Base-by-base conservation (phyloP, 768 basidiomycete species). In the Filobasidium wieringae region DNA sequence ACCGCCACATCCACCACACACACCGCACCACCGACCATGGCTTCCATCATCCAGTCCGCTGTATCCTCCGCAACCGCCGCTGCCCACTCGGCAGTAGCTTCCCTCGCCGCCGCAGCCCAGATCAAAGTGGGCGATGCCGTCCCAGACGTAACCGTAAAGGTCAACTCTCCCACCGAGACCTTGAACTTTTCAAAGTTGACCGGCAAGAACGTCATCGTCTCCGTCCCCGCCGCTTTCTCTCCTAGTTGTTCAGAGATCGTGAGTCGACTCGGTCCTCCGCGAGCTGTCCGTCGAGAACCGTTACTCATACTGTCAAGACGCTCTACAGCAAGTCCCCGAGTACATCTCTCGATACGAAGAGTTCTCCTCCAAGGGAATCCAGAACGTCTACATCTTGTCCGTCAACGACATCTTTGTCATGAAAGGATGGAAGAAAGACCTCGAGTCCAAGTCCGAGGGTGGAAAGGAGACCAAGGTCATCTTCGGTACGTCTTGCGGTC, bases 301-400 rank as follows among this genome's bases (percentile, higher is more conserved):
- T 2, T 27, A 40, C 37, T 31, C 4, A 39, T 33, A 43, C 3
- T 9, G 27, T 32, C 7, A 24, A 9, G 19, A 26, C 9, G 22
- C 41, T 7, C 19, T 15, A 32, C 71, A 74, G 68, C 77, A 79
- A 69, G 71, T 80, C 37, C 78, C 77, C 27, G 75, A 78, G 9
- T 90, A 84, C 76, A 79, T 89, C 62, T 70, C 79, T 55, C 78
- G 78, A 53, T 84, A 80, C 71, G 79, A 83, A 14, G 76, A 83
- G 67, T 86, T 86, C 80, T 83, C 82, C 75, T 80, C 77, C 2
- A 89, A 87, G 72, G 88, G 86, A 11, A 75, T 88, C 66, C 79
- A 81, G 59, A 78, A 80, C 52, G 80, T 71, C 60, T 84, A 82
- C 61, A 79, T 90, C 55, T 74, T 91, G 55, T 76, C 82, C 26